Base-by-base conservation (phyloP, 2,329 filamentous ascomycete species). In the Colletotrichum sp. region DNA sequence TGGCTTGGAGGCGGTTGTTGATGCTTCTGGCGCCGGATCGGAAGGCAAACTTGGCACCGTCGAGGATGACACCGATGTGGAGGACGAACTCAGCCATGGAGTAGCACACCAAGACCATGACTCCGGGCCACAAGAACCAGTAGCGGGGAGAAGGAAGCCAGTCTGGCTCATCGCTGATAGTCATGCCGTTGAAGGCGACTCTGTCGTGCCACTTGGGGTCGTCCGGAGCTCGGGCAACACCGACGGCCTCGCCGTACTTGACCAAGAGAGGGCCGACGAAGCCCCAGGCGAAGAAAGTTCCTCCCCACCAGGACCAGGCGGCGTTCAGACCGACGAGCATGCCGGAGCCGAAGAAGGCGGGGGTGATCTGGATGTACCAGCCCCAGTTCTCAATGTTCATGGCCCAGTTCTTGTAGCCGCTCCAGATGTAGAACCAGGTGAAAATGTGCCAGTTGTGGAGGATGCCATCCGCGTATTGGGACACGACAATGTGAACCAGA, bases 341-440 rank as follows among this genome's bases (percentile, higher is more conserved):
- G 26, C 85, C 85, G 30, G 85, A 92, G 15, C 91, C 91, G 77
- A 92, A 90, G 83, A 92, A 92, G 55, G 91, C 91, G 0, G 91
- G 91, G 0, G 90, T 92, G 78, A 87, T 88, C 78, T 92, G 90
- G 65, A 92, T 85, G 78, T 89, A 86, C 91, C 91, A 93, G 18
- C 90, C 90, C 91, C 91, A 93, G 84, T 89, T 92, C 82, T 92
- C 90, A 21, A 90, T 86, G 67, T 86, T 84, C 32, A 91, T 84
- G 2, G 89, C 89, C 18, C 82, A 81, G 78, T 88, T 90, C 67
- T 84, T 87, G 82, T 90, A 88, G 71, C 87, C 84, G 71, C 87
- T 85, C 90, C 90, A 91, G 78, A 89, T 88, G 81, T 86, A 91
- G 81, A 92, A 88, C 85, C 86, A 87, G 28, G 86, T 87, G 77